Base-by-base conservation (phyloP, 805 yeast species). In the Lachancea fermentati region DNA sequence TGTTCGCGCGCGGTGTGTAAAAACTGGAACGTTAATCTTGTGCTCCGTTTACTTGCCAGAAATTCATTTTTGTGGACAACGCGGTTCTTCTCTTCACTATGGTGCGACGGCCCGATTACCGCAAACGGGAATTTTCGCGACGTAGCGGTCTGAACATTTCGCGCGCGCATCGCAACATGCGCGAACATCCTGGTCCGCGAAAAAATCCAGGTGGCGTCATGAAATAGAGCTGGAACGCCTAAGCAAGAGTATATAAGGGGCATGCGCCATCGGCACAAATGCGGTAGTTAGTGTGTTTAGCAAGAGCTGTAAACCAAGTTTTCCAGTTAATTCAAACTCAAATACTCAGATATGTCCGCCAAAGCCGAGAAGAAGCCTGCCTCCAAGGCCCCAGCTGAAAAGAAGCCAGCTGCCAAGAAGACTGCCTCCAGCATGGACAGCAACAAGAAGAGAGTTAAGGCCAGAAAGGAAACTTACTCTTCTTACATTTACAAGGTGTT, bases 401-500 rank as follows among this genome's bases (percentile, higher is more conserved):
- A 87, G 81, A 87, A 85, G 75, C 85, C 86, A 65, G 93, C 96
- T 66, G 85, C 85, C 62, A 84, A 83, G 78, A 88, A 86, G 77
- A 85, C 94, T 65, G 78, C 95, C 51, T 71, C 94, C 54, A 73
- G 86, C 51, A 64, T 84, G 55, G 76, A 79, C 44, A 89, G 79
- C 62, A 69, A 81, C 67, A 88, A 87, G 80, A 89, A 85, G 84
- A 87, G 95, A 78, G 66, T 86, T 57, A 89, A 88, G 83, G 72
- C 89, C 60, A 87, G 97, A 81, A 88, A 87, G 84, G 97, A 91
- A 76, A 87, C 97, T 52, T 91, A 88, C 78, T 87, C 96, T 52
- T 88, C 97, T 50, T 91, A 91, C 75, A 91, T 91, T 68, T 91
- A 89, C 93, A 91, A 91, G 75, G 97, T 89, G 55, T 83, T 91